phyloP scores from a whole-genome alignment of 140 eudicot genomes.

The Oenanthe javanica region DNA sequence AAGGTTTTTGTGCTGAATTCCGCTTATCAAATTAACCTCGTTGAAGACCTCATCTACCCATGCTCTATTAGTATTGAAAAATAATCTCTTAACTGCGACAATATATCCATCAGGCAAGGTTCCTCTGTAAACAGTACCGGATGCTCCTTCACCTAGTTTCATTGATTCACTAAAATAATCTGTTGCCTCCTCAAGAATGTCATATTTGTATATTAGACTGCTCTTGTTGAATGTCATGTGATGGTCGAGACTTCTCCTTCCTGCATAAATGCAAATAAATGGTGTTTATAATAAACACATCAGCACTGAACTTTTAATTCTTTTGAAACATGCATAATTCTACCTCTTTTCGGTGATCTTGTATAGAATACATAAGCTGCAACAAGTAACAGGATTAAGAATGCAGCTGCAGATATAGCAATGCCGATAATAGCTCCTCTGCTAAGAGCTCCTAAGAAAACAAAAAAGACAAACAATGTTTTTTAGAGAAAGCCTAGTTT shows the following conservation, averaged over 20 bases:
- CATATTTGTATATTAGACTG: slow-evolving; percentile 35
- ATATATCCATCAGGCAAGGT: slow-evolving; percentile 37
- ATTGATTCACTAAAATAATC: slow-evolving; percentile 28
- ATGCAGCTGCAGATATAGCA: slow-evolving; percentile 22
- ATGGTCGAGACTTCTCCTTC: slow-evolving; percentile 26
- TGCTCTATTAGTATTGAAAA: slow-evolving; percentile 33
- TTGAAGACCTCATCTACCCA: slow-evolving; percentile 49
- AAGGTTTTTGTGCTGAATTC: slow-evolving; percentile 53
- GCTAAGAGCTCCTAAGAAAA: slow-evolving; percentile 1
- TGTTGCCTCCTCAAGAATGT: slow-evolving; percentile 40
- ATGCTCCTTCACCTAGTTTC: slow-evolving; percentile 44
- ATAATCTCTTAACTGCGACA: slow-evolving; percentile 46
- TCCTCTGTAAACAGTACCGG: slow-evolving; percentile 38
- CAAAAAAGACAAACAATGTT: background rate
- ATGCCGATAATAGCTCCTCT: slow-evolving; percentile 24
- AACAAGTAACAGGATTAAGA: slow-evolving; percentile 23
- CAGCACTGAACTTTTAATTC: background rate
- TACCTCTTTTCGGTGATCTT: slow-evolving; percentile 30
- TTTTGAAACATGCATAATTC: background rate
- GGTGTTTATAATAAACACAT: background rate
- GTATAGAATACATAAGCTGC: slow-evolving; percentile 16
- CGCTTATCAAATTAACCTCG: slow-evolving; percentile 36
- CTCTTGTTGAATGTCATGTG: slow-evolving; percentile 23
- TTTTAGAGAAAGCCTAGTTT: background rate
- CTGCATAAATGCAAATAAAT: slow-evolving; percentile 16